Conservation (phyloP, 352 stramenopile species). For the Phytopythium sindhum region DNA sequence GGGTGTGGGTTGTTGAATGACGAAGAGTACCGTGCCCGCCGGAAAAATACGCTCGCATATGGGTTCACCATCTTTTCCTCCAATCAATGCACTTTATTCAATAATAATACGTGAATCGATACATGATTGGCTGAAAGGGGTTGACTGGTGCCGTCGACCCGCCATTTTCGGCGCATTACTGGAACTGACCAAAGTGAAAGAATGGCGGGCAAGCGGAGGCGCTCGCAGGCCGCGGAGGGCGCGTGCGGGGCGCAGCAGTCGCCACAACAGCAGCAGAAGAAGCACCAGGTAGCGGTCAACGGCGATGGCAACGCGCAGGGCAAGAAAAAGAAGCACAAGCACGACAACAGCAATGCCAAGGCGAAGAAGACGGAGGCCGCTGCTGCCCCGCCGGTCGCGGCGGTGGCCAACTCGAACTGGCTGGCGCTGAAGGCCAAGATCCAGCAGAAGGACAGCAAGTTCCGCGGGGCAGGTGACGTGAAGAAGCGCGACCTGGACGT, state of each 20-base stretch:
- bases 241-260: conserved; percentile 11
- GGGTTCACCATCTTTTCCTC: neutral
- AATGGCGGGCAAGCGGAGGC: conserved; percentile 37
- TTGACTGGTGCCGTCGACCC: conserved; percentile 2
- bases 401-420: conserved; percentile 63
- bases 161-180: conserved; percentile 8
- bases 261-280: conserved; percentile 13
- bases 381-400: conserved; percentile 13
- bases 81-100: neutral
- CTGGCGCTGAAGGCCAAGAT: conserved; percentile 73
- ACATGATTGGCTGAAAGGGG: neutral
- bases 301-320: neutral
- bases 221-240: conserved; percentile 6
- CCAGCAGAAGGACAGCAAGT: conserved; percentile 27
- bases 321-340: conserved; percentile 6
- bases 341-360: conserved; percentile 2
- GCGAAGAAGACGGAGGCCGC: conserved; percentile 10
- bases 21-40: no score
- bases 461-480: conserved; percentile 14
- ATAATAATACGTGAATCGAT: neutral
- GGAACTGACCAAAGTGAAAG: conserved; percentile 5
- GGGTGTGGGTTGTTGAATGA: no score
- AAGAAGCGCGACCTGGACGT: conserved; percentile 37
- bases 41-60: neutral
- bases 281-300: conserved; percentile 12